Conservation (phyloP, 352 stramenopile species). For the Sclerospora graminicola region DNA sequence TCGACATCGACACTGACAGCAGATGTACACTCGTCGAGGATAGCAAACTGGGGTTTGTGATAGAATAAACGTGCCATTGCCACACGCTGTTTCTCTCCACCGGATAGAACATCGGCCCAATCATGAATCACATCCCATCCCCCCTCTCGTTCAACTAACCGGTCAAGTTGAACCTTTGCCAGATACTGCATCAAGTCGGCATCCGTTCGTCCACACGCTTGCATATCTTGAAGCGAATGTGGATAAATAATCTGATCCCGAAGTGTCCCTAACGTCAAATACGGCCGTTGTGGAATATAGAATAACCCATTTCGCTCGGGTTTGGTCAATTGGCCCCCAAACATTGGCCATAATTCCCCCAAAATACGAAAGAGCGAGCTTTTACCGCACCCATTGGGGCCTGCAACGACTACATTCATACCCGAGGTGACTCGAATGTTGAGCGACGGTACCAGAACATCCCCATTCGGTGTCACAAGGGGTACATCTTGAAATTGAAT, state of each 20-base stretch:
- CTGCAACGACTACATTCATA: slow-evolving; percentile 85
- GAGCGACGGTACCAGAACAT: slow-evolving; percentile 79
- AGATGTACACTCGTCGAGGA: slow-evolving; percentile 84
- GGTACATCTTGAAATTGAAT: slow-evolving; percentile 87
- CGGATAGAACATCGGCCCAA: slow-evolving; percentile 82
- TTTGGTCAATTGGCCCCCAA: slow-evolving; percentile 67
- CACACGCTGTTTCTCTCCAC: slow-evolving; percentile 87
- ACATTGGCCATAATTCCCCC: slow-evolving; percentile 82
- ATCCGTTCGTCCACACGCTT: slow-evolving; percentile 36
- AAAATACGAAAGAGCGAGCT: slow-evolving; percentile 84
- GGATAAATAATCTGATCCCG: slow-evolving; percentile 88
- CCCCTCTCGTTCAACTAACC: slow-evolving; percentile 63
- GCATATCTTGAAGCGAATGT: slow-evolving; percentile 61
- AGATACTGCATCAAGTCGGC: slow-evolving; percentile 58
- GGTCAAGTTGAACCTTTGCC: slow-evolving; percentile 72
- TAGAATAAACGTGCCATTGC: slow-evolving; percentile 87
- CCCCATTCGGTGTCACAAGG: slow-evolving; percentile 80
- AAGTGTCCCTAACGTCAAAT: slow-evolving; percentile 78
- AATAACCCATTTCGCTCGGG: slow-evolving; percentile 77
- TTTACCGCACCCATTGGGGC: slow-evolving; percentile 82
- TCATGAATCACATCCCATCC: slow-evolving; percentile 76
- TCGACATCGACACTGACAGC: slow-evolving; percentile 83
- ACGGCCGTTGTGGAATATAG: slow-evolving; percentile 87
- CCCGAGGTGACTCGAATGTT: slow-evolving; percentile 75
- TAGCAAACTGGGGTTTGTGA: slow-evolving; percentile 86